Conservation (phyloP, 495 filamentous ascomycete species). For the Xylaria intraflava region DNA sequence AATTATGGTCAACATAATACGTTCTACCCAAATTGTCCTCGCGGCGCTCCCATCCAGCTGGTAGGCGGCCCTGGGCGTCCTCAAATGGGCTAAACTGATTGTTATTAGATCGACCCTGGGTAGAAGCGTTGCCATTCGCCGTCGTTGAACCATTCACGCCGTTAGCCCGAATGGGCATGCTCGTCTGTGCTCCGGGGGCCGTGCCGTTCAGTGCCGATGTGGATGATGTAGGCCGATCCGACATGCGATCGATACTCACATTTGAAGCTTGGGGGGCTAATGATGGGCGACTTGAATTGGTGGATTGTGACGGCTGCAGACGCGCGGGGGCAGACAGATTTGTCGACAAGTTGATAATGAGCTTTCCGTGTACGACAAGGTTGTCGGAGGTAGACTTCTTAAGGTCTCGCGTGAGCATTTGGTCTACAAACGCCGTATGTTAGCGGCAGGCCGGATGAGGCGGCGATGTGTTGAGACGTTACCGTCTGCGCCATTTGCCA, state of each 20-base stretch:
- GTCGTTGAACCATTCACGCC: constrained; percentile 35
- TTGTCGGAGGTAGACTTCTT: constrained; percentile 99
- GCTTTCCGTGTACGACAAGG: constrained; percentile 92
- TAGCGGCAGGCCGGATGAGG: constrained; percentile 3
- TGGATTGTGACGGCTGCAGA: constrained; percentile 19
- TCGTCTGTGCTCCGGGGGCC: constrained; percentile 21
- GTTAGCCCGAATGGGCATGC: constrained; percentile 31
- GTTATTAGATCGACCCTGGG: constrained; percentile 34
- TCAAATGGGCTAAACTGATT: constrained; percentile 85
- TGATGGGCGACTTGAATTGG: constrained; percentile 37
- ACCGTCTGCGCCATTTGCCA: constrained; percentile 89
- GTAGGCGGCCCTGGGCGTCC: constrained; percentile 85
- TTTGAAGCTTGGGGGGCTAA: constrained; percentile 36
- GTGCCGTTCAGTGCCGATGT: constrained; percentile 40
- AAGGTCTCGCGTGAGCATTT: constrained; percentile 97
- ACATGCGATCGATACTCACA: constrained; percentile 26
- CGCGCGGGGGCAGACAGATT: constrained; percentile 55
- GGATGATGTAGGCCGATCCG: constrained; percentile 37
- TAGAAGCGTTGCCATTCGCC: constrained; percentile 26
- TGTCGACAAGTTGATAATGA: constrained; percentile 92
- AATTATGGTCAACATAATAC: constrained; percentile 99
- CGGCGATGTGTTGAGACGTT: constrained; percentile 35
- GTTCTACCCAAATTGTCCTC: constrained; percentile 95
- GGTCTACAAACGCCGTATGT: constrained; percentile 34
- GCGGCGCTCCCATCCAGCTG: constrained; percentile 89